Evolutionary conservation across 2,329 filamentous ascomycete genomes (phyloP), one percentile per base, ranked within the genome.

Genomic region (Epichloe sylvatica): DNA sequence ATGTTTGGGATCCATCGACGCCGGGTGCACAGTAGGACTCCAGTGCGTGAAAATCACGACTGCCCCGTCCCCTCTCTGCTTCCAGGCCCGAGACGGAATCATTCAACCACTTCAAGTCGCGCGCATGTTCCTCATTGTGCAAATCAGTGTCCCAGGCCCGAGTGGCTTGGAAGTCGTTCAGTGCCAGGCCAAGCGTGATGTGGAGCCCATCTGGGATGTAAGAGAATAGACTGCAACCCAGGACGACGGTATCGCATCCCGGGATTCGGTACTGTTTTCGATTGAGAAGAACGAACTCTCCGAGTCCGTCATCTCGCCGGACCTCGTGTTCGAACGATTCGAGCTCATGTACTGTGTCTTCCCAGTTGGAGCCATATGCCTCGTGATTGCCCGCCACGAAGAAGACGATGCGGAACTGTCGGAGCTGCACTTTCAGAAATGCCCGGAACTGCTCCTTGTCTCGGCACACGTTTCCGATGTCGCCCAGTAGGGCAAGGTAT

Each of bases 321-420:
- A 60, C 52, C 0, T 59, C 46, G 1, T 59, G 13, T 33, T 69
- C 62, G 35, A 70, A 68, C 0, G 30, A 47, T 19, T 52, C 53
- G 12, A 73, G 59, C 1, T 53, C 53, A 1, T 45, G 25, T 30
- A 63, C 58, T 0, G 64, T 59, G 0, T 57, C 52, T 2, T 57
- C 42, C 70, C 69, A 73, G 35, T n/a, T 61, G 6, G 66, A 68
- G 44, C 61, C 56, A 53, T 74, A 78, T 0, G 75, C 65, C 56
- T 81, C 77, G 56, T 80, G 76, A 54, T 81, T 81, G 0, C 77
- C 76, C 0, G 71, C 58, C 0, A 80, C 64, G 30, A 77, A 66
- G 40, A 81, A 67, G 1, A 81, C 72, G 2, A 64, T 58, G 4
- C 62, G 58, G 55, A 79, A 80, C 7, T 69, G 61, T 1, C 39